Conservation (phyloP, 2,329 filamentous ascomycete species). For the Ramularia collo-cygni region DNA sequence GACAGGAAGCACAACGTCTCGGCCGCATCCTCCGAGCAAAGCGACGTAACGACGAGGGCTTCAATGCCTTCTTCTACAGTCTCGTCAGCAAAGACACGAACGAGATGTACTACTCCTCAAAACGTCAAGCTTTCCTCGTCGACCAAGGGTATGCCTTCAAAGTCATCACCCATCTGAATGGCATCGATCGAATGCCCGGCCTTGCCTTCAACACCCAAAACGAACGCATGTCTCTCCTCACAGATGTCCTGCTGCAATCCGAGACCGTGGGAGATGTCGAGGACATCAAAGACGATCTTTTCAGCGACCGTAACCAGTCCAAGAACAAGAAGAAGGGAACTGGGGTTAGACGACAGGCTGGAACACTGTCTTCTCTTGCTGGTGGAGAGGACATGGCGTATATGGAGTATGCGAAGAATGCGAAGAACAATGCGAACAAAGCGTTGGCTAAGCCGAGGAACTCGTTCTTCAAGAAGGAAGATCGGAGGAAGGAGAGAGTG, state of each 20-base stretch:
- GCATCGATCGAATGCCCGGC: slow-evolving; percentile 75
- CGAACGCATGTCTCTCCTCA: slow-evolving; percentile 78
- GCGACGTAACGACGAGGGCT: slow-evolving; percentile 91
- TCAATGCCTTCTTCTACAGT: slow-evolving; percentile 98
- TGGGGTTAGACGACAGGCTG: slow-evolving; percentile 71
- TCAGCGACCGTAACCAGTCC: slow-evolving; percentile 47
- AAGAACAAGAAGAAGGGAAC: slow-evolving; percentile 39
- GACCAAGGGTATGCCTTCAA: slow-evolving; percentile 99
- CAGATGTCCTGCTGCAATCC: slow-evolving; percentile 83
- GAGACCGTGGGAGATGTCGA: slow-evolving; percentile 67
- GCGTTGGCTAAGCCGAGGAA: slow-evolving; percentile 40
- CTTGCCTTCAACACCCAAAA: slow-evolving; percentile 72
- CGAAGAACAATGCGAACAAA: slow-evolving; percentile 40
- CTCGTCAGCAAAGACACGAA: slow-evolving; percentile 95
- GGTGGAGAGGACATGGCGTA: slow-evolving; percentile 97
- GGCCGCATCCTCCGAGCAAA: slow-evolving; percentile 93
- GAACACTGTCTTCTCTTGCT: slow-evolving; percentile 75
- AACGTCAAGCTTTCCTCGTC: slow-evolving; percentile 91
- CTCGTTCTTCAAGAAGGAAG: slow-evolving; percentile 40
- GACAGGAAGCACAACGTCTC: slow-evolving; percentile 90
- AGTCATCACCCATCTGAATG: slow-evolving; percentile 91
- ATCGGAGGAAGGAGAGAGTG: slow-evolving; percentile 29
- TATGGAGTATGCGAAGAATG: slow-evolving; percentile 43
- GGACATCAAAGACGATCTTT: slow-evolving; percentile 61
- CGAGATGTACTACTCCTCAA: slow-evolving; percentile 97